Percentiles rank a stretch among this genome's conserved stretches.
phyloP scores from a whole-genome alignment of 768 basidiomycete genomes.

The Mycena indigotica region DNA sequence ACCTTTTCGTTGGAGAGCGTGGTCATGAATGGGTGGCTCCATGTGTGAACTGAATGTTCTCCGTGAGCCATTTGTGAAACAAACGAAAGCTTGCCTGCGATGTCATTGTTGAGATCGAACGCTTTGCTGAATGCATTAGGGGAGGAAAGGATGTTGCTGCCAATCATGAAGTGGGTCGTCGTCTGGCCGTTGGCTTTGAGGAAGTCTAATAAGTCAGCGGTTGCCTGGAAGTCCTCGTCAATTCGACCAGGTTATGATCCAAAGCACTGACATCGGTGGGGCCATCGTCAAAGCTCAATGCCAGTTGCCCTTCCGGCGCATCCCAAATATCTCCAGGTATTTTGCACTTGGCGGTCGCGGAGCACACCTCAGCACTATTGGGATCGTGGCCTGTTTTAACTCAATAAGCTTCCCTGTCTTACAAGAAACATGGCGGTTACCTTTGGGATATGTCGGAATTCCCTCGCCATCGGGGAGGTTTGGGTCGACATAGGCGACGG shows the following conservation, averaged over 20 bases:
- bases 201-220: slow-evolving; percentile 62
- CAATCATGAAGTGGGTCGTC: slow-evolving; percentile 90
- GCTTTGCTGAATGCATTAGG: slow-evolving; percentile 57
- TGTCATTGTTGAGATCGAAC: slow-evolving; percentile 48
- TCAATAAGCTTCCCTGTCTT: background rate
- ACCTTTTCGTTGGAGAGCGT: slow-evolving; percentile 67
- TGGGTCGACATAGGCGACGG: slow-evolving; percentile 38
- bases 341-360: slow-evolving; percentile 38
- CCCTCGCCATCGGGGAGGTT: slow-evolving; percentile 28
- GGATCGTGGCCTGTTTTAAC: slow-evolving; percentile 28
- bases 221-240: too few species aligned
- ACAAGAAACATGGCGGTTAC: background rate
- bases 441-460: slow-evolving; percentile 45
- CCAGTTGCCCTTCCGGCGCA: slow-evolving; percentile 69
- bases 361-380: slow-evolving; percentile 63
- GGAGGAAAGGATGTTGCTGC: slow-evolving; percentile 67
- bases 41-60: slow-evolving; percentile 72
- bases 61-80: too few species aligned
- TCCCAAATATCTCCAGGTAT: slow-evolving; percentile 68
- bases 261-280: slow-evolving; percentile 43
- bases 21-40: slow-evolving; percentile 82
- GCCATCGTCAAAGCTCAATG: slow-evolving; percentile 79
- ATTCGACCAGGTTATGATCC: slow-evolving; percentile 18
- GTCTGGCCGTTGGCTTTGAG: slow-evolving; percentile 59
- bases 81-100: too few species aligned